These are phyloP conservation scores for Venturia aucupariae DNA, from an alignment of 2,329 filamentous ascomycete species.

Conservation along the genomic window DNA sequence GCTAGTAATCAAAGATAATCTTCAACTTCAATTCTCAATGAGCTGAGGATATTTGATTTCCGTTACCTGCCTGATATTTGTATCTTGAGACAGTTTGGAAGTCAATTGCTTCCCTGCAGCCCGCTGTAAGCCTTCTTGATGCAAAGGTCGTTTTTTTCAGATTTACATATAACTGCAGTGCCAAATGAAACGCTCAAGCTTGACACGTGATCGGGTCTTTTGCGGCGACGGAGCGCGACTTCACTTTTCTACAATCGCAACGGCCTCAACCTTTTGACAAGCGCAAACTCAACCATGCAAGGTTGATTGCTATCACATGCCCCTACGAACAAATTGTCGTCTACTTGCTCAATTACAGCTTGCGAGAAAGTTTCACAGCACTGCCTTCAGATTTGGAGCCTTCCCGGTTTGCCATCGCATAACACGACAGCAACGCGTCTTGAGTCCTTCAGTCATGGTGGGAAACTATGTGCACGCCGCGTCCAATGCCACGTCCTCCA, in stretches of 20 bases:
- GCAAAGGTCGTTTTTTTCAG: too few relatives aligned
- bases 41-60: too few relatives aligned
- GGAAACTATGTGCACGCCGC: slow-evolving; percentile 6
- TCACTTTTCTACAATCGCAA: background rate
- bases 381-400: background rate
- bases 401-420: background rate
- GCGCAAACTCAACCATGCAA: background rate
- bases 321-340: background rate
- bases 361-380: background rate
- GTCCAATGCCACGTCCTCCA: background rate
- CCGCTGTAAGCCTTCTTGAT: too few relatives aligned
- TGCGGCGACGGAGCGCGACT: background rate
- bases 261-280: background rate
- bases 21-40: too few relatives aligned
- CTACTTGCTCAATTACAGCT: background rate
- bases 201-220: too few relatives aligned
- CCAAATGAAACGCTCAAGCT: too few relatives aligned
- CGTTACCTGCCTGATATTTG: too few relatives aligned
- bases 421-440: background rate
- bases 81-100: too few relatives aligned
- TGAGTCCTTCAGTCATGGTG: background rate
- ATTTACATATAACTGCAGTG: too few relatives aligned
- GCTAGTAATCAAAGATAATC: too few relatives aligned
- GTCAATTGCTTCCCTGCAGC: too few relatives aligned
- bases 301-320: background rate